Percentiles rank a stretch among this genome's conserved stretches.
phyloP scores from a whole-genome alignment of 495 filamentous ascomycete genomes.

The Cetradonia linearis region DNA sequence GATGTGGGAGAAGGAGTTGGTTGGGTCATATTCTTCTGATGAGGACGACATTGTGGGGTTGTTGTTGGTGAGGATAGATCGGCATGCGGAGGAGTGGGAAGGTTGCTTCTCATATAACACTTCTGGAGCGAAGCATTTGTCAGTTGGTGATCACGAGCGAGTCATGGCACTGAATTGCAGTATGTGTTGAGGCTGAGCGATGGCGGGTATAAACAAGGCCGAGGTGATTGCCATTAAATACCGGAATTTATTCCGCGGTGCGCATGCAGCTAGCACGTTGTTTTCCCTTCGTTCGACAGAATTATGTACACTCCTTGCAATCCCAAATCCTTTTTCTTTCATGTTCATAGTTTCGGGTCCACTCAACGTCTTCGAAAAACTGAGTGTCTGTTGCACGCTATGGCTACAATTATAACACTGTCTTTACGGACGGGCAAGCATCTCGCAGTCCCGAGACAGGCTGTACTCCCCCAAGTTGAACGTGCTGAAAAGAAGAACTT shows the following conservation, averaged over 20 bases:
- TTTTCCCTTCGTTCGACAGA: no score
- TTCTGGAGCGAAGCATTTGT: background rate
- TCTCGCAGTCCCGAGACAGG: constrained; percentile 16
- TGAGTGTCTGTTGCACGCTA: background rate
- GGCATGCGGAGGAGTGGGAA: background rate
- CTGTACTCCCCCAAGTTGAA: constrained; percentile 35
- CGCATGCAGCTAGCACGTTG: background rate
- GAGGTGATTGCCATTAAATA: background rate
- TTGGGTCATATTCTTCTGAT: background rate
- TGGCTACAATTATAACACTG: constrained; percentile 12
- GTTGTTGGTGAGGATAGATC: background rate
- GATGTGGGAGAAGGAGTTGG: constrained; percentile 27
- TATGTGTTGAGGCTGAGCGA: background rate
- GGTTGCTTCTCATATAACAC: background rate
- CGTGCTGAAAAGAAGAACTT: constrained; percentile 50
- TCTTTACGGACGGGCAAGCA: constrained; percentile 9
- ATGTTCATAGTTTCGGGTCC: no score
- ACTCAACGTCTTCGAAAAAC: background rate
- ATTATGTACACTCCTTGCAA: no score
- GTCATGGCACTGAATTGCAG: background rate
- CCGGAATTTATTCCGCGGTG: background rate
- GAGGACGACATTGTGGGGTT: background rate
- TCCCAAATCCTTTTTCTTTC: no score
- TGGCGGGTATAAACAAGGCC: background rate
- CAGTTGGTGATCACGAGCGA: background rate